Evolutionary conservation across 2,329 filamentous ascomycete species (phyloP), one percentile per base, ranked within the genome.

Genomic region (Aureobasidium sp.): DNA sequence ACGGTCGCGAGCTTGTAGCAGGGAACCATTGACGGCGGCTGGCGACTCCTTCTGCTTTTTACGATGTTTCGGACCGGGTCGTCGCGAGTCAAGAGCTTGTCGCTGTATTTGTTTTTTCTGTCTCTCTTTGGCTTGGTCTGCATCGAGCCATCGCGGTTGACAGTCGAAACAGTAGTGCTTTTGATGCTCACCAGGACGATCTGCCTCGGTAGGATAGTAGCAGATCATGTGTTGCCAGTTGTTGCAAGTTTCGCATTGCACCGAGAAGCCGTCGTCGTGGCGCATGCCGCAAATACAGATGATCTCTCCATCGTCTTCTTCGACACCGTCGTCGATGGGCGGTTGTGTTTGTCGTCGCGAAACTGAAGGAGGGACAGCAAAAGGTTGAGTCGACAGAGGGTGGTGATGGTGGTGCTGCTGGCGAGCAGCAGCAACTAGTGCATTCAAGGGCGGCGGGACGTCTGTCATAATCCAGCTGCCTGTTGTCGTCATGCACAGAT

Each of bases 221-320:
- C 94, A 99, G 73, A 91, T 87, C 69, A 96, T 96, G 76, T 99
- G 94, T 77, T 99, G 94, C 94, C 94, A 99, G 54, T 91, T 94
- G 73, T 96, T 90, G 81, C 94, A 99, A 63, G 82, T 85, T 73
- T 97, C 94, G 81, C 94, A 99, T 76, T 92, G 91, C 65, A 99
- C 95, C 63, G 94, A 99, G 76, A 90, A 93, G 76, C 94, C 94
- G 80, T 99, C 94, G 81, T 99, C 94, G 79, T 96, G 91, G 74
- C 85, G 80, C 76, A 89, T 97, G 74, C 86, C 86, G 78, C 94
- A 99, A 69, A 97, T 96, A 83, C 94, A 99, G 81, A 95, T 96
- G 79, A 97, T 97, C 63, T 90, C 95, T 75, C 95, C 96, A 21
- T 88, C 88, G 75, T 93, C 89, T 76, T 92, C 89, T 65, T 87